phyloP scores from a whole-genome alignment of 768 basidiomycete species.

The Atractiella rhizophila region DNA sequence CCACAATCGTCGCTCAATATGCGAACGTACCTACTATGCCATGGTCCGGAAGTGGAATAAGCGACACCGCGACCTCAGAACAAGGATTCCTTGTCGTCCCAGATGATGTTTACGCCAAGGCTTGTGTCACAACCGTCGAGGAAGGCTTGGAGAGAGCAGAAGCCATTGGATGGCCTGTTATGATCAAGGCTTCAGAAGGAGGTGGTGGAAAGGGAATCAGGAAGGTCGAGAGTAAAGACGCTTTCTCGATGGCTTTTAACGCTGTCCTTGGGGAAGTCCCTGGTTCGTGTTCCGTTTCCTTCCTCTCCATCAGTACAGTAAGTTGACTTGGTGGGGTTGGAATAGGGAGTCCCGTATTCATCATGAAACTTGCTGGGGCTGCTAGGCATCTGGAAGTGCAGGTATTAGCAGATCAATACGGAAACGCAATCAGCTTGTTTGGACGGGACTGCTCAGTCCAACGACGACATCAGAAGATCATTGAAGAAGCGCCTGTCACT shows the following conservation, averaged over 20 bases:
- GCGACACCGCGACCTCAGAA: conserved; percentile 55
- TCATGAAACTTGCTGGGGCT: conserved; percentile 97
- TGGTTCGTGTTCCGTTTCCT: conserved; percentile 30
- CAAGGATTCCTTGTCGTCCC: conserved; percentile 84
- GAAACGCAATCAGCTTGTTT: conserved; percentile 93
- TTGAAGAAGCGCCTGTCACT: conserved; percentile 96
- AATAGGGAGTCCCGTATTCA: conserved; percentile 82
- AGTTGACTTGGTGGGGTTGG: conserved; percentile 14
- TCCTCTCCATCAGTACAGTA: neutral
- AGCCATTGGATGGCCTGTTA: conserved; percentile 81
- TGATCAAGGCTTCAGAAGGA: conserved; percentile 99
- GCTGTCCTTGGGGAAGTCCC: conserved; percentile 92
- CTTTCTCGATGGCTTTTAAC: conserved; percentile 79
- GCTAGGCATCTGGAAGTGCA: conserved; percentile 97
- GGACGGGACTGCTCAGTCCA: conserved; percentile 99
- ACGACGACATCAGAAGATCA: conserved; percentile 97
- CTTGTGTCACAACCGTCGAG: conserved; percentile 68
- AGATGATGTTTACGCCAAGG: conserved; percentile 60
- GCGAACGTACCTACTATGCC: conserved; percentile 94
- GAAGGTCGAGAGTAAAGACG: conserved; percentile 62
- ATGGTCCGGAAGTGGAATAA: conserved; percentile 90
- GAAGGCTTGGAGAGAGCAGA: conserved; percentile 62
- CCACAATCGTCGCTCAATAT: conserved; percentile 93
- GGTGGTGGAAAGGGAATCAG: conserved; percentile 98
- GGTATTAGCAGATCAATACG: conserved; percentile 94